Base-by-base conservation (phyloP, 169 alveolate species). In the Cryptosporidium parvum region DNA sequence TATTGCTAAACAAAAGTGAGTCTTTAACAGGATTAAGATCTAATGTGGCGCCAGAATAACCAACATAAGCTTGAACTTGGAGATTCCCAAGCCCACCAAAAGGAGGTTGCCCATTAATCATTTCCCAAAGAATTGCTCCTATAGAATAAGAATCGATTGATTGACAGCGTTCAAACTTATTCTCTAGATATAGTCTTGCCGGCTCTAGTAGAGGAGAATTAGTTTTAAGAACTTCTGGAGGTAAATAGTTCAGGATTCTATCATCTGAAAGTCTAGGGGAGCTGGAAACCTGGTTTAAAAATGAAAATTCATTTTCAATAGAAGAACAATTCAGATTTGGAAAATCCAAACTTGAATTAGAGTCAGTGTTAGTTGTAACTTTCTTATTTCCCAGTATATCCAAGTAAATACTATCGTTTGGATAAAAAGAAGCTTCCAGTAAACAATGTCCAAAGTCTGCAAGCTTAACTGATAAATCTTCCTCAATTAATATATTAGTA, bases 31-130 rank as follows among this genome's bases (percentile, higher is more conserved):
- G 70, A 7, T n/a, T 51, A 33, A 56, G 29, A 29, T 72, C 85
- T 12, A 72, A 31, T 23, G 51, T 72, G 8, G 70, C 85, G 4
- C 69, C 69, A 29, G 37, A 23, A 59, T 80, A 80, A 7, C 89
- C 89, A 37, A 80, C 89, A 29, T 26, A 80, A 10, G 75, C 72
- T 48, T 80, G 89, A 37, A 80, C 62, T 65, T 80, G 80, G 3
- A 80, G 21, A 44, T 80, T 80, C 7, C 67, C 39, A 23, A 80
- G 61, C 2, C 89, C 89, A 42, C 80, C 72, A 61, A 80, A 80
- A 80, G 89, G 89, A 12, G 75, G 75, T 26, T 80, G 80, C 1
- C 89, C 89, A 45, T 80, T 61, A 59, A 80, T 16, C 89, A 80
- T 80, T 48, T 80, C 89, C 89, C 89, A 80, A 12, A 80, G n/a